Base-by-base conservation (phyloP, 495 filamentous ascomycete genomes). In the Talaromyces nanjingensis region DNA sequence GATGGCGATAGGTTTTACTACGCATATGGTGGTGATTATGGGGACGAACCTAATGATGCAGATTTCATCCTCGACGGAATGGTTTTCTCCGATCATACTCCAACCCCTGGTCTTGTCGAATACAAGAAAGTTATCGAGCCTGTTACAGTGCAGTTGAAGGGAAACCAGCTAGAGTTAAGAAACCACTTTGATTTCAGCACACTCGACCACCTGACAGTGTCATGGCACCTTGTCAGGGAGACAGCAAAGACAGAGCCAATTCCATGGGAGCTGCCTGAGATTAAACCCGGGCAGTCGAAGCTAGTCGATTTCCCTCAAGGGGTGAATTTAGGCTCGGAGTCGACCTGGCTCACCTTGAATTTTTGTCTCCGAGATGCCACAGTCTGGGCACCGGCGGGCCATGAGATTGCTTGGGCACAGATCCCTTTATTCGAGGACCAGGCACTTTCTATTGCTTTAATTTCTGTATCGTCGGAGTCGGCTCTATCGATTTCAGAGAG, bases 161-260 rank as follows among this genome's bases (percentile, higher is more conserved):
- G 66, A 6, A 47, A 69, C 39, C 20, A 72, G 11, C 72, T 83
- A 9, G 72, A 73, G 4, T 75, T 87, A 12, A 67, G 80, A 53
- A 86, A 84, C 57, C 74, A 82, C 27, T 85, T 86, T 64, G 80
- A 83, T 63, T 84, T 84, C 60, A 64, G 76, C 25, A 76, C 68
- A 9, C 73, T 87, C 8, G 79, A 81, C 64, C 80, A 83, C 42
- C 69, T 86, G 31, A 70, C 69, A 56, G 80, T 72, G 52, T 65
- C 72, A 20, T 84, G 79, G 76, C 71, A 72, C 27, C 62, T 84
- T 25, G 73, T 83, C 29, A 68, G 72, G 16, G 77, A 69, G 45
- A 58, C 22, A 59, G 76, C 59, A 72, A 74, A 37, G 73, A 76
- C 3, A 24, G 22, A 18, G 8, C 47, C 47, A 4, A 53, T 9